Percentiles rank a stretch among this genome's conserved stretches.
phyloP scores from a whole-genome alignment of 176 grass and related monocot species.

The Oropetium thomaeum region DNA sequence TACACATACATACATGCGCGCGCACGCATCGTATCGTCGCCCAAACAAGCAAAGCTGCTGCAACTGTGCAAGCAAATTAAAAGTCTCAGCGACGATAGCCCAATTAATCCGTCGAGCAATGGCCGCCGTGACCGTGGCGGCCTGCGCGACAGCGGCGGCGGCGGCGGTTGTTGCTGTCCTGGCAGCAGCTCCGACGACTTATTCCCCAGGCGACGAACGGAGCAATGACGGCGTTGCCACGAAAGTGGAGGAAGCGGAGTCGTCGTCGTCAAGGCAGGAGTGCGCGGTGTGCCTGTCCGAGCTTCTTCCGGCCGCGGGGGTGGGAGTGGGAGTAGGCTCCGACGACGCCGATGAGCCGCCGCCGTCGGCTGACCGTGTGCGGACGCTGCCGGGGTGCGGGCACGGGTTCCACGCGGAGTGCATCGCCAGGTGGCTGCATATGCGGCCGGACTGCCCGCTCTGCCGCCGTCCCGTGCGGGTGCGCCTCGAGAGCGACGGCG shows the following conservation, averaged over 20 bases:
- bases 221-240: no score
- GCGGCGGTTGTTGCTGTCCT: conserved; percentile 8
- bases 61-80: not conserved
- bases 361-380: not conserved
- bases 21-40: not conserved
- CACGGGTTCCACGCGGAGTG: conserved; percentile 47
- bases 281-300: conserved; percentile 49
- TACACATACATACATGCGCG: conserved; percentile 11
- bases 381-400: conserved; percentile 30
- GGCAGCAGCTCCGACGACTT: not conserved
- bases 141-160: not conserved
- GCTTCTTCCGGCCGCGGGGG: conserved; percentile 1
- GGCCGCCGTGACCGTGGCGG: not conserved
- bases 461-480: conserved; percentile 38
- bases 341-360: not conserved
- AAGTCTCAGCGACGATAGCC: not conserved
- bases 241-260: not conserved
- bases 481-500: not conserved
- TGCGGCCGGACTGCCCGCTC: conserved; percentile 47
- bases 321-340: not conserved
- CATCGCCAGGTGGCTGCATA: conserved; percentile 46
- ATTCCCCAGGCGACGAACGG: not conserved
- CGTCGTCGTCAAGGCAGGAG: not conserved
- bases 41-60: not conserved
- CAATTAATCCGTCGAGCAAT: no score